Percentiles rank a stretch among this genome's conserved stretches.
phyloP scores from a whole-genome alignment of 1,139 yeast genomes.

The Lodderomyces theae region DNA sequence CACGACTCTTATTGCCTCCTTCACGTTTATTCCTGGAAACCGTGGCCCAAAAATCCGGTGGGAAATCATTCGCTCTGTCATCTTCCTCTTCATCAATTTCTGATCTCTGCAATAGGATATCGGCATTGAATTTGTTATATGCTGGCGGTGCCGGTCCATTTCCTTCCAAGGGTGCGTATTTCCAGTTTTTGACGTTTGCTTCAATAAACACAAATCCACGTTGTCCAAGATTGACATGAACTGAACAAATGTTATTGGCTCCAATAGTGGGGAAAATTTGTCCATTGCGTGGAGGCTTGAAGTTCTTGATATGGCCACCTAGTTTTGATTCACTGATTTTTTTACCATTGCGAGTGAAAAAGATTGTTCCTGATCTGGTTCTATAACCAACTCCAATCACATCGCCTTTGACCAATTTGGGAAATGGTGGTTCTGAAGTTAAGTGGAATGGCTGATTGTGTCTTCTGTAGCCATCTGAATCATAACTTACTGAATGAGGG shows the following conservation, averaged over 20 bases:
- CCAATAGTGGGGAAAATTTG: conserved; percentile 54
- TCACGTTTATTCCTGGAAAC: conserved; percentile 16
- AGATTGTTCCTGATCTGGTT: conserved; percentile 57
- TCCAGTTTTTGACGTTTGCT: conserved; percentile 63
- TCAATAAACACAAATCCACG: conserved; percentile 58
- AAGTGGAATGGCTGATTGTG: conserved; percentile 50
- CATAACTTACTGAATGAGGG: conserved; percentile 47
- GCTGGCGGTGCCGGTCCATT: conserved; percentile 64
- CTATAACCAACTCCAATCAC: conserved; percentile 68
- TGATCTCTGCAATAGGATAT: conserved; percentile 52
- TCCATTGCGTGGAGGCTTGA: conserved; percentile 36
- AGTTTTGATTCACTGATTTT: conserved; percentile 61
- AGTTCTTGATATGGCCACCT: conserved; percentile 64
- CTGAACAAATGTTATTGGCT: conserved; percentile 49
- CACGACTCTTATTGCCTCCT: background rate
- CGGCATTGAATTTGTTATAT: conserved; percentile 53
- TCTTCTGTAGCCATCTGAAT: conserved; percentile 52
- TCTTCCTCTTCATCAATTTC: conserved; percentile 48
- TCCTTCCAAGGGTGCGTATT: conserved; percentile 61
- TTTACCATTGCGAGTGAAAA: conserved; percentile 69
- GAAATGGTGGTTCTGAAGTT: conserved; percentile 40
- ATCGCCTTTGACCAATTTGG: conserved; percentile 53
- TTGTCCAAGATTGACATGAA: conserved; percentile 58
- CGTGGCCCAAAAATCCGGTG: conserved; percentile 54
- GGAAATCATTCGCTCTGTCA: conserved; percentile 50